Percentiles rank a stretch among this genome's conserved stretches.
Evolutionary conservation across 139 green algal genomes (phyloP).

Genomic region (Penium margaritaceum): DNA sequence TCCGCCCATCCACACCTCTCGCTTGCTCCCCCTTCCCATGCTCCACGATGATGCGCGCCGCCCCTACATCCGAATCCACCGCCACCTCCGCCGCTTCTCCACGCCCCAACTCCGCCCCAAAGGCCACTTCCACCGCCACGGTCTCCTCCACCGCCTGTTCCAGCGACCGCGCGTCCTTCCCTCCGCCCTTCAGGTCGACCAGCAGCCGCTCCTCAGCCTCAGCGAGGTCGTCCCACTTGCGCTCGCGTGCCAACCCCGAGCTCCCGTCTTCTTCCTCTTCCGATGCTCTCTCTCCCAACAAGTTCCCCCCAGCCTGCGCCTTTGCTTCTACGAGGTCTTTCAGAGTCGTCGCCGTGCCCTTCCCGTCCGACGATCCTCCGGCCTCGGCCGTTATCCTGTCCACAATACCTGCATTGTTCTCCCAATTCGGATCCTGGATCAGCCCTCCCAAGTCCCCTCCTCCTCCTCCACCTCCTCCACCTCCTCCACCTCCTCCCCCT

Average conservation of each 20-base stretch:
- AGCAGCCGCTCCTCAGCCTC: neutral
- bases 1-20: neutral
- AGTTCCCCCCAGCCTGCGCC: slow-evolving; percentile 3
- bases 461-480: no score
- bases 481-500: no score
- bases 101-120: neutral
- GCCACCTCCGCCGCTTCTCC: neutral
- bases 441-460: no score
- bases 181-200: neutral
- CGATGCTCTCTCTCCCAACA: neutral
- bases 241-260: no score
- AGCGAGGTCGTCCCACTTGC: neutral
- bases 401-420: no score
- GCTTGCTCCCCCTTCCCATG: neutral
- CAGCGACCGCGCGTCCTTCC: neutral
- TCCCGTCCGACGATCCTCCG: no score
- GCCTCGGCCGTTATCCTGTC: no score
- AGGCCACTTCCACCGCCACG: neutral
- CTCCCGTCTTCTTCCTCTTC: neutral
- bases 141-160: neutral
- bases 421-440: no score
- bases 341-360: no score
- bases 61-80: neutral
- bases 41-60: neutral
- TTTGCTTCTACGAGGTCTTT: slow-evolving; percentile 3